A percentile compares a stretch with the other conserved stretches of the same genome.
phyloP scores from a whole-genome alignment of 1,139 yeast species.

The Kluyveromyces sp. region DNA sequence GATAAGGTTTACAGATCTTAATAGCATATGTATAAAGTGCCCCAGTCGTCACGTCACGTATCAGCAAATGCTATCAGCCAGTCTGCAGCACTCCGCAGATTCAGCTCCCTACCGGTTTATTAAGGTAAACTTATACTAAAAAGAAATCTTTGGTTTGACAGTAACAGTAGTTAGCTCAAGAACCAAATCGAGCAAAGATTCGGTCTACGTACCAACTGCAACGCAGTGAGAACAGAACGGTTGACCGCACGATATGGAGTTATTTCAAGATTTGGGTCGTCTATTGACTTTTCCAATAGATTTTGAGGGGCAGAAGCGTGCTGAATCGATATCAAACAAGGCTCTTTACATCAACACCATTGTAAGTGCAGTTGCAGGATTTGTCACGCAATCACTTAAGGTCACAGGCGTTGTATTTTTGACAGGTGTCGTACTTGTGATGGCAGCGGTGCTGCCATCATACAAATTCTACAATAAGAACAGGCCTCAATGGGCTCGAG shows the following conservation, averaged over 20 bases:
- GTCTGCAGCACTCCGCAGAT: no score
- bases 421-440: slow-evolving; percentile 14
- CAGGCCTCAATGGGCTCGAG: slow-evolving; percentile 23
- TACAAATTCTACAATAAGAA: slow-evolving; percentile 25
- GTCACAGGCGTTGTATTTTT: slow-evolving; percentile 17
- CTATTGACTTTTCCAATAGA: slow-evolving; percentile 28
- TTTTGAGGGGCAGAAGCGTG: slow-evolving; percentile 22
- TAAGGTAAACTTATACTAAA: background rate
- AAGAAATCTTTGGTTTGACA: background rate
- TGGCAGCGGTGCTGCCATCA: slow-evolving; percentile 23
- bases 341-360: slow-evolving; percentile 18
- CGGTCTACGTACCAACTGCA: no score
- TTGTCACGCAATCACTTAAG: slow-evolving; percentile 20
- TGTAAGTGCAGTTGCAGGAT: slow-evolving; percentile 22
- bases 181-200: no score
- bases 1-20: no score
- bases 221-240: no score
- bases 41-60: no score
- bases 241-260: no score
- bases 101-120: no score
- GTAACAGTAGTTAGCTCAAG: no score
- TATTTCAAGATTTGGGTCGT: slow-evolving; percentile 22
- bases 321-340: slow-evolving; percentile 14
- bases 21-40: no score
- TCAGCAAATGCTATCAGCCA: no score